These are phyloP conservation scores for Abrus precatorius DNA, from an alignment of 306 rosid species.

Conservation along the genomic window DNA sequence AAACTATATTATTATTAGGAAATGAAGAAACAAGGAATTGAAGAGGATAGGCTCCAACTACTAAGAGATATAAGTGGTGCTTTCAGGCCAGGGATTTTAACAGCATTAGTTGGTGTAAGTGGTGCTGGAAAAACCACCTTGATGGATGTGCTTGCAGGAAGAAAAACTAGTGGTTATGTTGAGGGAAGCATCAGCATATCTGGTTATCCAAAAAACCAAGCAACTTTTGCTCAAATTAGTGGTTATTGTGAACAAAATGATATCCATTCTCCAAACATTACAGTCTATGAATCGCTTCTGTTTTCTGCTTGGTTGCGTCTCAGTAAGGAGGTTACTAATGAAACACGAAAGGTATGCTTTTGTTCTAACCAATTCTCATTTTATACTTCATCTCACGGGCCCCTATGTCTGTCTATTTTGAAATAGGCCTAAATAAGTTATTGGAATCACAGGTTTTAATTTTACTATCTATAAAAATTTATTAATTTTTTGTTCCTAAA, in stretches of 20 bases:
- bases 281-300: conserved; percentile 61
- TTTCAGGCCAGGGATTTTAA: conserved; percentile 60
- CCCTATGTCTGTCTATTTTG: not conserved
- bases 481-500: too few relatives aligned
- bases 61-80: conserved; percentile 57
- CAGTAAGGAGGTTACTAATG: conserved; percentile 48
- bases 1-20: conserved; percentile 49
- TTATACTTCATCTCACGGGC: not conserved
- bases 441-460: too few relatives aligned
- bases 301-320: conserved; percentile 62
- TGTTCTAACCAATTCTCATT: conserved; percentile 16
- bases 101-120: conserved; percentile 64
- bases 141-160: conserved; percentile 69
- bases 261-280: conserved; percentile 64
- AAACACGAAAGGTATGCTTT: conserved; percentile 54
- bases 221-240: conserved; percentile 60
- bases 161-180: conserved; percentile 60
- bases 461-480: too few relatives aligned
- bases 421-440: too few relatives aligned
- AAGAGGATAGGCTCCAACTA: conserved; percentile 58
- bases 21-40: conserved; percentile 58
- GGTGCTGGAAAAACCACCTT: conserved; percentile 69
- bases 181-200: conserved; percentile 61
- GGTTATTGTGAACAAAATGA: conserved; percentile 71
- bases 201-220: conserved; percentile 60